Evolutionary conservation across 768 basidiomycete genomes (phyloP), one percentile per base, ranked within the genome.

Genomic region (Lentinula edodes): DNA sequence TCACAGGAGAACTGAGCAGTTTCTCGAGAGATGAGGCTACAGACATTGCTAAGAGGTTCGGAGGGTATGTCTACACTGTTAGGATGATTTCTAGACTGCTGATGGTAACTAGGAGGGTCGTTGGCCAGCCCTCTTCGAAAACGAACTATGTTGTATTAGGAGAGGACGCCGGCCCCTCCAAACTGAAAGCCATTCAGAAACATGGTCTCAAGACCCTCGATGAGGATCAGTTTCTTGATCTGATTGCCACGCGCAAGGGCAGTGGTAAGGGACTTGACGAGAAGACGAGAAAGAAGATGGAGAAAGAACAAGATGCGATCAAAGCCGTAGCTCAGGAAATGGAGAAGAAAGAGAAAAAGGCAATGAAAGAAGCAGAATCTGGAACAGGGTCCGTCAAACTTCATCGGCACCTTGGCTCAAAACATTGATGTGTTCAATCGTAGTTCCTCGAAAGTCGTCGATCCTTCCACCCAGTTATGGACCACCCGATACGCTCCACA

Each of bases 401-500:
- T 13, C n/a, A 16, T 8, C 18, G 10, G 15, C 3, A 45, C 6
- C 2, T 9, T 16, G 6, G 7, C 61, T 28, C 59, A 55, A 12
- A 64, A 50, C 12, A 63, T 66, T 56, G 39, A 23, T 4, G 2
- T 46, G n/a, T 20, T 43, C 23, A 12, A 58, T 46, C 52, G 66
- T 64, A 6, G 73, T 23, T 62, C 69, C 13, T 45, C 43, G 50
- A 77, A 78, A 68, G 39, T 61, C 35, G 57, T 74, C 1, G 80
- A 86, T 65, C 74, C 78, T 2, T 77, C 76, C 1, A 79, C 81
- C 2, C 93, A 96, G 70, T 79, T 98, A 0, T 98, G 97, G 97
- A 98, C 97, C 42, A 89, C 88, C 36, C 87, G 94, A 9, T 99
- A 99, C 70, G 96, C 97, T 0, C 97, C 97, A 1, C 85, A 88